phyloP scores from a whole-genome alignment of 1,284 basidiomycete species.

The Megacollybia platyphylla region DNA sequence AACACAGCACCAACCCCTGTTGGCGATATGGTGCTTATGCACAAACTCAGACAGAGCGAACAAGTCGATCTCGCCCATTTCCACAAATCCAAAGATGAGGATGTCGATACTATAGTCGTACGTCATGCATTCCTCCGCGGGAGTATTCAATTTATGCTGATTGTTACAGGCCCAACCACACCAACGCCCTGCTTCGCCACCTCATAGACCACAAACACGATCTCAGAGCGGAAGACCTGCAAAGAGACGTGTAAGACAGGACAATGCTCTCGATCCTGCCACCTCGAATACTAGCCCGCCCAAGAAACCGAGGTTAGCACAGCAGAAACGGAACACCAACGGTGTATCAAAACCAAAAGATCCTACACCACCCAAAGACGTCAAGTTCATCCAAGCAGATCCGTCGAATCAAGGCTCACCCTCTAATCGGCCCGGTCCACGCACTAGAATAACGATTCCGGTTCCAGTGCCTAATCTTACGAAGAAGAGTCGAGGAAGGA shows the following conservation, averaged over 20 bases:
- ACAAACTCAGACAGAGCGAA: constrained; percentile 1
- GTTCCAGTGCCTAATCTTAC: constrained; percentile 58
- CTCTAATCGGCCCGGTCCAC: background rate
- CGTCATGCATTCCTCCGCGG: background rate
- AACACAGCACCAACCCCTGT: background rate
- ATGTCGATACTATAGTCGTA: background rate
- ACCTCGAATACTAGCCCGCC: background rate
- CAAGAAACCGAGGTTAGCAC: background rate
- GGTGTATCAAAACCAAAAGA: background rate
- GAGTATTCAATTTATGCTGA: background rate
- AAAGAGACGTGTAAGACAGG: constrained; percentile 4
- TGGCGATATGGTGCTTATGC: background rate
- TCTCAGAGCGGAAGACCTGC: constrained; percentile 3
- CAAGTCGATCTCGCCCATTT: background rate
- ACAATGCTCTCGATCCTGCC: constrained; percentile 1
- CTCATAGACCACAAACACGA: constrained; percentile 3
- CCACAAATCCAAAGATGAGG: background rate
- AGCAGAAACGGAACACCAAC: background rate
- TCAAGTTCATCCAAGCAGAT: background rate
- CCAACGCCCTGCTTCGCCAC: background rate
- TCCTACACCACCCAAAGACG: background rate
- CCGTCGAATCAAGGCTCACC: background rate
- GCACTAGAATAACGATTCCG: constrained; percentile 19
- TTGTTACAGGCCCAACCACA: background rate
- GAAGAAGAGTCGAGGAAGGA: constrained; percentile 60